Percentiles rank a stretch among this genome's conserved stretches.
Evolutionary conservation across 805 yeast species (phyloP).

Genomic region (Candida tibetensis): DNA sequence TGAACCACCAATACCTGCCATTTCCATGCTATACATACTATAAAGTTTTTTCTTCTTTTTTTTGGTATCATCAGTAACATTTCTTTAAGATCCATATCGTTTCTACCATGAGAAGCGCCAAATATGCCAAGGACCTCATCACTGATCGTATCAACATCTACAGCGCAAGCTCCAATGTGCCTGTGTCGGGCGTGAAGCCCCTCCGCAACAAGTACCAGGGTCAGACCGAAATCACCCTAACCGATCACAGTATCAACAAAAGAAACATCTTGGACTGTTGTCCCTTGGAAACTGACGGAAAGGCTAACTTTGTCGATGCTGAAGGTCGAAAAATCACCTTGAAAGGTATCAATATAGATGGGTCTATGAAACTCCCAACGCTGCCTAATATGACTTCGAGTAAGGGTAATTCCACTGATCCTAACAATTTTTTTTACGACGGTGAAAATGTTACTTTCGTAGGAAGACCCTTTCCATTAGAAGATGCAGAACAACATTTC

Average conservation of each 20-base stretch:
- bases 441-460: conserved; percentile 81
- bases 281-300: conserved; percentile 32
- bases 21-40: too few species aligned
- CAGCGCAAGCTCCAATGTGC: conserved; percentile 22
- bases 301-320: conserved; percentile 60
- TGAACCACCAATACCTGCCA: too few species aligned
- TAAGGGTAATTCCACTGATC: conserved; percentile 33
- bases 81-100: too few species aligned
- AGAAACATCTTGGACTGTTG: conserved; percentile 15
- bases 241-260: conserved; percentile 7
- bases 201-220: conserved; percentile 23
- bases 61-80: too few species aligned
- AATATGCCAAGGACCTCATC: conserved; percentile 29
- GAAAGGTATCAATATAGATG: conserved; percentile 81
- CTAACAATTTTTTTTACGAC: conserved; percentile 52
- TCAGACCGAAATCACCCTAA: conserved; percentile 13
- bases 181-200: conserved; percentile 27
- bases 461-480: conserved; percentile 75
- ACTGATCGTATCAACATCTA: conserved; percentile 32
- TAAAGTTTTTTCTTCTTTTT: too few species aligned
- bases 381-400: conserved; percentile 49
- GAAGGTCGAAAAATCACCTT: conserved; percentile 60
- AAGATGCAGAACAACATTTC: conserved; percentile 69
- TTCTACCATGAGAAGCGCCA: conserved; percentile 18
- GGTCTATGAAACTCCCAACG: conserved; percentile 67